A percentile compares a stretch with the other conserved stretches of the same genome.
These are phyloP conservation scores for Bothriochloa decipiens DNA, from an alignment of 176 grass and related monocot genomes.

Conservation along the genomic window DNA sequence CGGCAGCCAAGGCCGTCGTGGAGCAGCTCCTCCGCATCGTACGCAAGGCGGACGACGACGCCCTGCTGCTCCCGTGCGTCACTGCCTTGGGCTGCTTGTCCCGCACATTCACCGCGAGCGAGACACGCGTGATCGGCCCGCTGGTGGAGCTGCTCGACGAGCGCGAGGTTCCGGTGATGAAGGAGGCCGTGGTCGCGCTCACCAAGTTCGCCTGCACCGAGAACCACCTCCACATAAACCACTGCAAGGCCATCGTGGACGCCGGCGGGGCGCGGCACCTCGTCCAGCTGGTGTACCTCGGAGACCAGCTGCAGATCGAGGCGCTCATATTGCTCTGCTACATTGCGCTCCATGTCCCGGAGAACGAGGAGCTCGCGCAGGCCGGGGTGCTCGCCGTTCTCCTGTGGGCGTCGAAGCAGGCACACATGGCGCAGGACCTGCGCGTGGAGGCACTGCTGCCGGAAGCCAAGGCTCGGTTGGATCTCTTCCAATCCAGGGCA, in stretches of 20 bases:
- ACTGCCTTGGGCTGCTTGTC: conserved; percentile 77
- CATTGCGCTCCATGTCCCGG: conserved; percentile 72
- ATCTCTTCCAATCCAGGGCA: conserved; percentile 74
- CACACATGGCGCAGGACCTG: conserved; percentile 69
- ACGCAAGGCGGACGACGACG: conserved; percentile 52
- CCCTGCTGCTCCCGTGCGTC: conserved; percentile 67
- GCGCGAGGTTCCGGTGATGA: conserved; percentile 54
- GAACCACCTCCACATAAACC: conserved; percentile 74
- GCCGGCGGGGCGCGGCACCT: conserved; percentile 71
- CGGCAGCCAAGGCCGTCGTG: conserved; percentile 60
- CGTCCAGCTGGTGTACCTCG: conserved; percentile 84
- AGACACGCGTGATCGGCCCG: conserved; percentile 79
- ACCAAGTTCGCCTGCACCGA: conserved; percentile 84
- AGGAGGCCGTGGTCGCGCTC: conserved; percentile 79
- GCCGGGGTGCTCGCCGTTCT: conserved; percentile 80
- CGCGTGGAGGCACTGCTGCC: conserved; percentile 64
- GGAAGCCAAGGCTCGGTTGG: conserved; percentile 59
- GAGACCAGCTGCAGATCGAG: conserved; percentile 78
- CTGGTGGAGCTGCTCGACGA: conserved; percentile 85
- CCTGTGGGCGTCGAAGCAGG: conserved; percentile 88
- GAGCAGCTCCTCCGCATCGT: conserved; percentile 75
- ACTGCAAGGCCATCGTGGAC: conserved; percentile 76
- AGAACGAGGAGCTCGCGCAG: conserved; percentile 77
- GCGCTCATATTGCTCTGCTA: conserved; percentile 82
- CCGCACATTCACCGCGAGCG: conserved; percentile 81